Base-by-base conservation (phyloP, 1,284 basidiomycete species). In the Ceratobasidium theobromae region DNA sequence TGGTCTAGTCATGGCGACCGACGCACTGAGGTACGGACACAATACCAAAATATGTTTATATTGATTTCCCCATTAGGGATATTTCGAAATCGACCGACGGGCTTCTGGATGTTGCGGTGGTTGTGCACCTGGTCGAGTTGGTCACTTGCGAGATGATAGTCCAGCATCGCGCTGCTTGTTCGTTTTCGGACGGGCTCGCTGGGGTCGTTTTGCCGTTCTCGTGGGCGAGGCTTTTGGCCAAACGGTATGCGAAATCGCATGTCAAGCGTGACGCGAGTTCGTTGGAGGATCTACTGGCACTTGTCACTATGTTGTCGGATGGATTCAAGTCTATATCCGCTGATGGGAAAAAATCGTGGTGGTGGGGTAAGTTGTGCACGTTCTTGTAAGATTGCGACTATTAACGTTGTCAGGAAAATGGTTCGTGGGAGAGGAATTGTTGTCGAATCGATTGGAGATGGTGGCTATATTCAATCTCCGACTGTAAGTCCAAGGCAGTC, bases 131-230 rank as follows among this genome's bases (percentile, higher is more conserved):
- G 32, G 30, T 35, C 38, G 52, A 53, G n/a, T 27, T 33, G 18
- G 18, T 53, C 52, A 53, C 52, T 18, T 35, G 52, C 30, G 30
- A 53, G 9, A 53, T 53, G 30, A 53, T 53, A n/a, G 33, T 53
- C 18, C 5, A 23, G 18, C 12, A 16, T n/a, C 52, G n/a, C 8
- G 33, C 28, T n/a, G 18, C 4, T 21, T 45, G n/a, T 1, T 18
- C 6, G 30, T 35, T 14, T 32, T 4, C 23, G 16, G 52, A 53
- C 38, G 33, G 52, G 9, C 38, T 53, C 38, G 14, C 28, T 12
- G 32, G 32, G 6, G 30, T 53, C 5, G 18, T 58, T 9, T 35
- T 58, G 28, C n/a, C 14, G n/a, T 45, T n/a, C 3, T 46, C 43
- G 3, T 45, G 43, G 43, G 43, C 43, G 12, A 45, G 41, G 11